phyloP scores from a whole-genome alignment of 495 filamentous ascomycete species.

The Sporormia fimetaria region DNA sequence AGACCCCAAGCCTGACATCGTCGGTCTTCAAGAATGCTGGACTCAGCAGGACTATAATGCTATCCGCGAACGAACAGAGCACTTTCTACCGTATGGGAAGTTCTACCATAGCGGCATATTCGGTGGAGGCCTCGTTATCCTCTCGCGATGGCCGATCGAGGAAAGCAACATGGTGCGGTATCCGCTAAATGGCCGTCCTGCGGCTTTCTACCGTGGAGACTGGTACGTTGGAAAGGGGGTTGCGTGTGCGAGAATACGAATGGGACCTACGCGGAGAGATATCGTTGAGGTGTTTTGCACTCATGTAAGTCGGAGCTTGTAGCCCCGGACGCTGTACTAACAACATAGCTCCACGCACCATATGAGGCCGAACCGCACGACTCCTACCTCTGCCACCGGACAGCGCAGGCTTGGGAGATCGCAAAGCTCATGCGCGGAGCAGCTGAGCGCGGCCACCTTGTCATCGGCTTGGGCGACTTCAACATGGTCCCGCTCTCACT shows the following conservation, averaged over 20 bases:
- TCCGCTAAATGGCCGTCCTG: constrained; percentile 86
- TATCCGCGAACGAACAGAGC: constrained; percentile 61
- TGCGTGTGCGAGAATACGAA: constrained; percentile 68
- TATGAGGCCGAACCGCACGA: constrained; percentile 73
- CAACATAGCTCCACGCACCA: constrained; percentile 61
- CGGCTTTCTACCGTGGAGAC: constrained; percentile 86
- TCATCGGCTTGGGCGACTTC: constrained; percentile 81
- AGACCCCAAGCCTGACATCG: constrained; percentile 65
- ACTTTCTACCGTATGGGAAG: constrained; percentile 84
- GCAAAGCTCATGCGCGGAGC: constrained; percentile 81
- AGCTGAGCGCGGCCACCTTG: constrained; percentile 70
- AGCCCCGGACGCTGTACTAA: no score
- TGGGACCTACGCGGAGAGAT: constrained; percentile 53
- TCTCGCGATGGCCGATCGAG: constrained; percentile 95
- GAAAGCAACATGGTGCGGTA: constrained; percentile 79
- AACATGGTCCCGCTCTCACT: constrained; percentile 86
- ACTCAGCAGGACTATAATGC: constrained; percentile 78
- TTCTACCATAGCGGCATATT: constrained; percentile 87
- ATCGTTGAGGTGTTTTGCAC: constrained; percentile 91
- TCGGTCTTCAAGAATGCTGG: constrained; percentile 93
- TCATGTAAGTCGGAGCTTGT: constrained; percentile 44
- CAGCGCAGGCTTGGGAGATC: constrained; percentile 95
- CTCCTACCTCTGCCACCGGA: constrained; percentile 80
- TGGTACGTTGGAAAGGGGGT: constrained; percentile 95
- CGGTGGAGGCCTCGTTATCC: constrained; percentile 78